Base-by-base conservation (phyloP, 257 asterid genomes). In the Voacanga thouarsii region DNA sequence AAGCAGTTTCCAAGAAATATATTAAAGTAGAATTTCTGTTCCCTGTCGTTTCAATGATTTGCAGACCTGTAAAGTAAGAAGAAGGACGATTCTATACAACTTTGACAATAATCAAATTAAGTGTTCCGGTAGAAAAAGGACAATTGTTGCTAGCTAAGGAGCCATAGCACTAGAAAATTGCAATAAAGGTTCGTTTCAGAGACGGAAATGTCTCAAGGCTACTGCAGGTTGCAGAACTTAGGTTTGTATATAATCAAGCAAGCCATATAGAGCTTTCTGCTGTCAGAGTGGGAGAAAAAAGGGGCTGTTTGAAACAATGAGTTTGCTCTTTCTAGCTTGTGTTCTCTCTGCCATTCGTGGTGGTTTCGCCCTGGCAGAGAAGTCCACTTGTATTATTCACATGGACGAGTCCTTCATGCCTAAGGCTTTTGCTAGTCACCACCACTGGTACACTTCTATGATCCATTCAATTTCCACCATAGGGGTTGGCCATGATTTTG, bases 351-450 rank as follows among this genome's bases (percentile, higher is more conserved):
- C n/a, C 26, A 50, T 21, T 33, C 49, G 23, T 73, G 77, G 65
- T 51, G 63, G 28, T 53, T 50, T 73, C 3, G 50, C 30, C 43
- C 19, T 14, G 63, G 47, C 18, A 53, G 75, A 82, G 14, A 79
- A 82, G 56, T 69, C 81, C 43, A 70, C 49, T 51, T 82, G 79
- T 33, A 82, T 82, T 50, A 57, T 82, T 45, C 83, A 82, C 53
- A 53, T 79, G 26, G 85, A 82, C 56, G 75, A n/a, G 21, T 43
- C 76, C 24, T 55, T 72, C 30, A 82, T 82, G 82, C 85, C 83
- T 19, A 82, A 43, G 57, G 49, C 66, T 19, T 82, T 75, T 65
- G 16, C 76, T 9, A 73, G 47, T 39, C 82, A 79, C 60, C 78
- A 82, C 65, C 75, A 82, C 16, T 82, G 85, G 85, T 80, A 79